These are phyloP conservation scores for Vaucheria bursata DNA, from an alignment of 352 stramenopile species.

Conservation along the genomic window DNA sequence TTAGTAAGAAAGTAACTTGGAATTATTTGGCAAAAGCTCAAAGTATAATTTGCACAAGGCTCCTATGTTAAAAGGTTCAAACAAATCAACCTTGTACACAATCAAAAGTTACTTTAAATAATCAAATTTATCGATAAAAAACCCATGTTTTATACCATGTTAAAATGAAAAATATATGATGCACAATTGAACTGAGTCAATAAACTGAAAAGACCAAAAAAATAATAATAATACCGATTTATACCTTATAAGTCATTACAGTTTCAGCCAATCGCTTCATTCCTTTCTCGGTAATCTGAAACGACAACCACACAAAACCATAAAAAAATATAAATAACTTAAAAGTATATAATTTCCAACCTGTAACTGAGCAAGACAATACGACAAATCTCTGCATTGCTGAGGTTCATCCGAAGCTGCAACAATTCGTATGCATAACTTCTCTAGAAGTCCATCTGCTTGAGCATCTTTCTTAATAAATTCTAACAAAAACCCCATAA, in stretches of 20 bases:
- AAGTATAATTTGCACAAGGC: no score
- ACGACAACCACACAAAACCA: not conserved
- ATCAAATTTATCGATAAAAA: no score
- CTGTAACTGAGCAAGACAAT: constrained; percentile 83
- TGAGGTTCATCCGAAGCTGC: constrained; percentile 60
- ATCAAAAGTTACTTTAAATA: no score
- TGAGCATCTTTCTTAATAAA: constrained; percentile 94
- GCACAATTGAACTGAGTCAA: no score
- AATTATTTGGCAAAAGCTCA: no score
- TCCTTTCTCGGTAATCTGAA: constrained; percentile 70
- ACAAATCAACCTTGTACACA: no score
- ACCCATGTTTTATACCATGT: no score
- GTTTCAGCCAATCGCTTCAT: constrained; percentile 81
- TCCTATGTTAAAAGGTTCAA: no score
- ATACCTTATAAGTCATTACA: constrained; percentile 42
- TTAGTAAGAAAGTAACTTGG: no score
- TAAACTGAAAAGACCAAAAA: not conserved
- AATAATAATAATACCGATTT: constrained; percentile 60
- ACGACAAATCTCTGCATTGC: constrained; percentile 72
- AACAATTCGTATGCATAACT: constrained; percentile 84
- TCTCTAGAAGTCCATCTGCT: constrained; percentile 72
- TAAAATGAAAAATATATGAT: no score
- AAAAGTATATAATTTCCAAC: constrained; percentile 63
- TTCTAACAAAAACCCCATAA: constrained; percentile 77
- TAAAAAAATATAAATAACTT: not conserved